Evolutionary conservation across 805 yeast genomes (phyloP), one percentile per base, ranked within the genome.

Genomic region (Ogataea thermomethanolica): DNA sequence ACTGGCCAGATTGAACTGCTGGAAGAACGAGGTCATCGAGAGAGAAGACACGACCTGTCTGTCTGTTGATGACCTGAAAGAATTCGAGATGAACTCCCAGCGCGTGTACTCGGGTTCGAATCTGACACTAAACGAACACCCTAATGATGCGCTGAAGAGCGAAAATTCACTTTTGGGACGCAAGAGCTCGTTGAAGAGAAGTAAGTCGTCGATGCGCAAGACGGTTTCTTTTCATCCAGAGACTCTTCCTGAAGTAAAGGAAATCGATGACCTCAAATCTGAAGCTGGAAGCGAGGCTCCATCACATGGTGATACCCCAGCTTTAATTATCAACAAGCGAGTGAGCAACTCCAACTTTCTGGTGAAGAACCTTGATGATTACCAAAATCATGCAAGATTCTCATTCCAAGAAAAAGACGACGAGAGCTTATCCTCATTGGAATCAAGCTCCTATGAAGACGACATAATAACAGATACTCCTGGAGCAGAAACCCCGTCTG

Each of bases 1-100:
- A 43, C 65, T 93, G 39, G 99, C 99, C 0, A 71, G 98, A 41
- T 69, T 90, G 29, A 93, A 93, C 59, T 86, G 96, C 63, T 87
- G 91, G 78, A 82, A 87, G 51, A 91, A 91, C 63, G 96, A 87
- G 60, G 87, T 83, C 41, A 58, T 74, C 23, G 83, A 76, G 53
- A 59, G 66, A 41, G 50, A 56, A 22, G 53, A 51, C 8, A 47
- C 45, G 7, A 45, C 46, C 4, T 43, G 45, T 9, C 38, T 55
- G 12, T 47, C 57, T 7, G 44, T 45, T 10, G 62, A 58, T 10
- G 62, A 61, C 33, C 33, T 52, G 20, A 50, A 53, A 37, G 44
- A 49, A 23, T 58, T 60, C 38, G 51, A 48, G 30, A 30, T 46
- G 1, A 55, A 56, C 33, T 49, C 51, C 4, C 51, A 50, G 26